Evolutionary conservation across 2,329 filamentous ascomycete genomes (phyloP), one percentile per base, ranked within the genome.

Genomic region (Pseudofabraea citricarpa): DNA sequence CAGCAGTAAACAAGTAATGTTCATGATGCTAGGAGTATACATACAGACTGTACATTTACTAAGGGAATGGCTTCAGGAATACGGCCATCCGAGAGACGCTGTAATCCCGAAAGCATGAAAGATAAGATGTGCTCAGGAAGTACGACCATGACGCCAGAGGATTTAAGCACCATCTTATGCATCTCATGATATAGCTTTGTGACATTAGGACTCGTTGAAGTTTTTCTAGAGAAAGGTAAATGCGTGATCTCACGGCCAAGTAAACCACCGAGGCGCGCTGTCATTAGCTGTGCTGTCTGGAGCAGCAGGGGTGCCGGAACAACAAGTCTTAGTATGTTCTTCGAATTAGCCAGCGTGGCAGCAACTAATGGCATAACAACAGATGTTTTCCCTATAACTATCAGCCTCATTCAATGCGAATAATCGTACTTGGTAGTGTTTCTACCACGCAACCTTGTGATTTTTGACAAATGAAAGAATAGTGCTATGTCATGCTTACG

Each of bases 101-200:
- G 73, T 0, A 72, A 45, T 0, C 72, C 72, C 40, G 69, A 72
- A 1, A 79, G 60, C 41, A 67, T 68, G 53, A 77, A 77, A 0
- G 75, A 80, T 4, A 81, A 53, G 1, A 75, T 57, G 52, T 79
- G 72, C 44, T 81, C 76, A 0, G 76, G 75, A 3, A 74, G 61
- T 1, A 67, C 58, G 1, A 80, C 47, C 1, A 79, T 59, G 3
- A 79, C 53, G 2, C 74, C 74, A 1, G 58, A 57, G 0, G 33
- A 44, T 2, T 54, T 45, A 16, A 59, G 50, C 7, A 67, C 63
- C 0, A 66, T 51, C 2, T 56, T 50, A 21, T 76, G 67, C 4
- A 76, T 57, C 0, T 59, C 26, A 2, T 43, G 51, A 41, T 69
- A 72, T 4, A 51, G 47, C 7, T 56, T 24, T 5, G 69, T 62